Evolutionary conservation across 768 basidiomycete species (phyloP).

Genomic region (Leccinum broughii): DNA sequence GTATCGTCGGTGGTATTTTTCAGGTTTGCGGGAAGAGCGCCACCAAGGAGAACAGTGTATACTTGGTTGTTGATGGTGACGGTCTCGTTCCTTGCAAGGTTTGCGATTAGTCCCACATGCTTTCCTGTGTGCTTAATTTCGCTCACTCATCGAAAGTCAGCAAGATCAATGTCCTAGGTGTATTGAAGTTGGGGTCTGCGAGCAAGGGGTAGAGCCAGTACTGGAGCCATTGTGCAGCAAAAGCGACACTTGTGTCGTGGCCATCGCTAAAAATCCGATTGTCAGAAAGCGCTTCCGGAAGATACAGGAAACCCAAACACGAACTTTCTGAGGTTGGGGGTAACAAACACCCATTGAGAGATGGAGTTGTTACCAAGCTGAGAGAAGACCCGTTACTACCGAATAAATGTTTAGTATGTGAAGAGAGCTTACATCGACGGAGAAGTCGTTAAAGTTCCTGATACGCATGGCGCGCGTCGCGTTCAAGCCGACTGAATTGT

Average conservation of each 20-base stretch:
- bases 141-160: slow-evolving; percentile 63
- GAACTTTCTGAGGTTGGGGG: slow-evolving; percentile 50
- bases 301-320: background rate
- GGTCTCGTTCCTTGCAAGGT: slow-evolving; percentile 24
- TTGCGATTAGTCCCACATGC: background rate
- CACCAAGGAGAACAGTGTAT: slow-evolving; percentile 43
- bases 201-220: slow-evolving; percentile 55
- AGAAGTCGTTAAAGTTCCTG: slow-evolving; percentile 63
- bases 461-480: slow-evolving; percentile 42
- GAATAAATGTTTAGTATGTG: background rate
- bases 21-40: slow-evolving; percentile 42
- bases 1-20: slow-evolving; percentile 48
- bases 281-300: background rate
- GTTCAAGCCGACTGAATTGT: slow-evolving; percentile 47
- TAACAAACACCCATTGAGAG: slow-evolving; percentile 60
- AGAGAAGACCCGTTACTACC: background rate
- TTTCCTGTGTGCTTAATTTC: background rate
- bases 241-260: slow-evolving; percentile 57
- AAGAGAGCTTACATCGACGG: slow-evolving; percentile 42
- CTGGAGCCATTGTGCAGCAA: slow-evolving; percentile 45
- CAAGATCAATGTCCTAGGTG: slow-evolving; percentile 52
- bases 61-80: slow-evolving; percentile 46
- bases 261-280: slow-evolving; percentile 43
- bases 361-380: slow-evolving; percentile 41
- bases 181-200: slow-evolving; percentile 51